Evolutionary conservation across 1,284 basidiomycete species (phyloP).

Genomic region (Austroboletus niveus): DNA sequence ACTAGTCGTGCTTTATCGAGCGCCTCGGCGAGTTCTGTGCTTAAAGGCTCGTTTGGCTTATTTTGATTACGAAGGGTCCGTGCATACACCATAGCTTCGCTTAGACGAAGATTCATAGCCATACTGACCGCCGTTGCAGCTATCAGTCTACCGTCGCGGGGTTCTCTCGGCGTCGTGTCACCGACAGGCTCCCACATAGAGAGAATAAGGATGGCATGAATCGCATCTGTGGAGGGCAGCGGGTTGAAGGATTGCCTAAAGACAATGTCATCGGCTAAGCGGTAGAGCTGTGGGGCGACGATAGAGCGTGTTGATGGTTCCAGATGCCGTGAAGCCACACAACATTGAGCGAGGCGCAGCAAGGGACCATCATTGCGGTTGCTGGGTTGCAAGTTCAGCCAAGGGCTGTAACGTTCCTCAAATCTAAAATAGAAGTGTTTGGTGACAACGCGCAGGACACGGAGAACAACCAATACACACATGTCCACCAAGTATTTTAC

Average conservation of each 20-base stretch:
- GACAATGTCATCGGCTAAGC: constrained; percentile 39
- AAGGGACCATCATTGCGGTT: constrained; percentile 30
- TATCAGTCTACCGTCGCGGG: constrained; percentile 41
- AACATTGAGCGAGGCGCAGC: constrained; percentile 40
- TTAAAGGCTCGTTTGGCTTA: constrained; percentile 25
- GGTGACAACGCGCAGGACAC: neutral
- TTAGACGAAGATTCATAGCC: constrained; percentile 43
- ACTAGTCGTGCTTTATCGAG: constrained; percentile 41
- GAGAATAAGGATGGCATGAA: constrained; percentile 43
- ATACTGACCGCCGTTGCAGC: constrained; percentile 44
- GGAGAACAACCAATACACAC: constrained; percentile 27
- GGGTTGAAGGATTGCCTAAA: constrained; percentile 42
- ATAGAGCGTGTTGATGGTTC: constrained; percentile 34
- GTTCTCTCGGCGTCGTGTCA: constrained; percentile 26
- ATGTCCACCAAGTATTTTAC: constrained; percentile 36
- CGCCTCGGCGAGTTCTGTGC: constrained; percentile 28
- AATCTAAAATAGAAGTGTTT: constrained; percentile 31
- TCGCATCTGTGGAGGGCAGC: constrained; percentile 38
- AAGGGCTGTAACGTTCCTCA: constrained; percentile 42
- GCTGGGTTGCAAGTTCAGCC: constrained; percentile 38
- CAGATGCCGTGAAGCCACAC: constrained; percentile 40
- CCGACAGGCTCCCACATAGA: constrained; percentile 44
- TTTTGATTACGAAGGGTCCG: constrained; percentile 27
- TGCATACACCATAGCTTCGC: constrained; percentile 35
- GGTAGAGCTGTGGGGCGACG: constrained; percentile 41